phyloP scores from a whole-genome alignment of 2,329 filamentous ascomycete species.

The Alternaria sp. region DNA sequence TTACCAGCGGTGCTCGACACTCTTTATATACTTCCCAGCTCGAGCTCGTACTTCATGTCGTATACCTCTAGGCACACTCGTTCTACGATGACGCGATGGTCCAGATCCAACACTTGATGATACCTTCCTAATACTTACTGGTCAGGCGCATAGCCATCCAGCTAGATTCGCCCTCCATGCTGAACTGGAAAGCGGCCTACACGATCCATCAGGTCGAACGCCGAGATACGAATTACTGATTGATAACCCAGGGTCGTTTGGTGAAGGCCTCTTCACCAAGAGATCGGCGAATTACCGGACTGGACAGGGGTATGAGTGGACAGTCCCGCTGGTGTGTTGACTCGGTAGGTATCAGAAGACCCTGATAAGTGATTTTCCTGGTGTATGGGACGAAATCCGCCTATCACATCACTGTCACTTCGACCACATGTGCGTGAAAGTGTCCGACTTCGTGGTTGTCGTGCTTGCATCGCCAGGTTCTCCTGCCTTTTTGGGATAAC shows the following conservation, averaged over 20 bases:
- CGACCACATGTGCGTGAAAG: background rate
- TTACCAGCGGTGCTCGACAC: background rate
- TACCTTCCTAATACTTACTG: conserved; percentile 3
- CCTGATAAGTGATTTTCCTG: background rate
- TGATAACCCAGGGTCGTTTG: background rate
- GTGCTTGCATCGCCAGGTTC: background rate
- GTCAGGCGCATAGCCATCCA: background rate
- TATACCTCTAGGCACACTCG: background rate
- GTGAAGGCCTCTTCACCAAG: background rate
- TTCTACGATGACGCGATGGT: background rate
- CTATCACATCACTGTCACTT: background rate
- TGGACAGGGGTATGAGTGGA: background rate
- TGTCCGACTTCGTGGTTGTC: background rate
- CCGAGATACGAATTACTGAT: background rate
- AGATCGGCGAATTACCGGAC: background rate
- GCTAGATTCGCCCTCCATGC: background rate
- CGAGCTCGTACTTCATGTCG: background rate
- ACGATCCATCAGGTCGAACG: background rate
- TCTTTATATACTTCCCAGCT: background rate
- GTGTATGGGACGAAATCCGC: background rate
- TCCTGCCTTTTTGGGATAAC: background rate
- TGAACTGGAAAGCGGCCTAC: background rate
- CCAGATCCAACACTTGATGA: background rate
- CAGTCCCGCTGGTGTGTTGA: background rate
- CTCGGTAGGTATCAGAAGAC: background rate